Conservation (phyloP, 1,284 basidiomycete genomes). For the Ganoderma lucidum region DNA sequence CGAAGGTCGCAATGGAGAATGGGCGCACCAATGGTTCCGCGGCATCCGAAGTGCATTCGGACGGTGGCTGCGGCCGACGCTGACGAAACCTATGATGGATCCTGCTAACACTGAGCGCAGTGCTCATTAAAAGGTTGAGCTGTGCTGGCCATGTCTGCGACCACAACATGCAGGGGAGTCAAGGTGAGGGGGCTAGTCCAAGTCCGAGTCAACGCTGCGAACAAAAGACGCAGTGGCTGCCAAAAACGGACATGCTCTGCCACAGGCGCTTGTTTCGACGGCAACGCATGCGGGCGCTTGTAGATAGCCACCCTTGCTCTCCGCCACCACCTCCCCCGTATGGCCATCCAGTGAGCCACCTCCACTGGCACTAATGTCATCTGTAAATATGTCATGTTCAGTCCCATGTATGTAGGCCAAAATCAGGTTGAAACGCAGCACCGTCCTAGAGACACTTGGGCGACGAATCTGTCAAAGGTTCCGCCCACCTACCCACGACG, state of each 20-base stretch:
- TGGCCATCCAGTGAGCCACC: background rate
- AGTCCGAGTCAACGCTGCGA: background rate
- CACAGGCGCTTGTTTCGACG: background rate
- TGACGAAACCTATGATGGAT: conserved; percentile 2
- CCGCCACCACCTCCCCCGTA: background rate
- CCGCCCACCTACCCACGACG: background rate
- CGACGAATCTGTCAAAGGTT: background rate
- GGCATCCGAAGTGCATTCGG: background rate
- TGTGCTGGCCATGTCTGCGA: background rate
- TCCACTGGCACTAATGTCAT: background rate
- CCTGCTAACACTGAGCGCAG: conserved; percentile 1
- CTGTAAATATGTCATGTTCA: background rate
- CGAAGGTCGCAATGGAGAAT: background rate
- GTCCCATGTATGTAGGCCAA: background rate
- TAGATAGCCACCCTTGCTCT: background rate
- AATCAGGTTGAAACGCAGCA: background rate
- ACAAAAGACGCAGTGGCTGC: background rate
- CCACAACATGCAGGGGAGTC: background rate
- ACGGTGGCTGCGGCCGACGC: background rate
- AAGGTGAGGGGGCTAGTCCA: background rate
- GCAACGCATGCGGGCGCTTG: background rate
- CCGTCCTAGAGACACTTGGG: background rate
- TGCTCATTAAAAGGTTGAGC: background rate
- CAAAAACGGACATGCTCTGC: background rate
- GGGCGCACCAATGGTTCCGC: background rate